Conservation (phyloP, 1,284 basidiomycete genomes). For the Porogramme epimiltina region DNA sequence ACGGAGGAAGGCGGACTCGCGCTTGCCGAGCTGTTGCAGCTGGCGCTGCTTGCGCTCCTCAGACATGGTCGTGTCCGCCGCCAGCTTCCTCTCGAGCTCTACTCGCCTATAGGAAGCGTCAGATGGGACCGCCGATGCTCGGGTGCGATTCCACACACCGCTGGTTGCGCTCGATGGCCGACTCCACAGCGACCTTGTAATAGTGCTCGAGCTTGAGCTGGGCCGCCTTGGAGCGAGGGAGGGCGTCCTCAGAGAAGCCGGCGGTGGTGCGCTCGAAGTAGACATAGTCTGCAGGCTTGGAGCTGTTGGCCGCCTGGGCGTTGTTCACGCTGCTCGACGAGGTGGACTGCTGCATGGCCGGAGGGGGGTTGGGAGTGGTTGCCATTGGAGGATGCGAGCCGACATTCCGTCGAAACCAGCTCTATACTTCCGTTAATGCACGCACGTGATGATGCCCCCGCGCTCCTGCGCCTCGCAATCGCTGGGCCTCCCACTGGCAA, state of each 20-base stretch:
- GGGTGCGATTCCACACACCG: slow-evolving; percentile 41
- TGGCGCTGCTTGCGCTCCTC: slow-evolving; percentile 91
- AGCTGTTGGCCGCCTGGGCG: slow-evolving; percentile 27
- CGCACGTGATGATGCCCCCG: slow-evolving; percentile 23
- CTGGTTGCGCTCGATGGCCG: slow-evolving; percentile 79
- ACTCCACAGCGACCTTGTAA: slow-evolving; percentile 93
- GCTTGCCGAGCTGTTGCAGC: slow-evolving; percentile 87
- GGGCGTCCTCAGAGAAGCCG: slow-evolving; percentile 85
- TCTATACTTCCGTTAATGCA: slow-evolving; percentile 19
- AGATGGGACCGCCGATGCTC: neutral
- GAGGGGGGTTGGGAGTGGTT: slow-evolving; percentile 26
- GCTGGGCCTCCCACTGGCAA: slow-evolving; percentile 5
- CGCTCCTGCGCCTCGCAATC: slow-evolving; percentile 8
- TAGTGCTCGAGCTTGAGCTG: slow-evolving; percentile 98
- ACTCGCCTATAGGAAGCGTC: slow-evolving; percentile 67
- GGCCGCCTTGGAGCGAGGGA: slow-evolving; percentile 92
- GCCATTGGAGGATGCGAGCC: slow-evolving; percentile 23
- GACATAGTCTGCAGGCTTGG: slow-evolving; percentile 77
- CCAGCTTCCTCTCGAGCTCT: slow-evolving; percentile 89
- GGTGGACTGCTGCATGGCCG: slow-evolving; percentile 28
- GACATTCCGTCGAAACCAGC: slow-evolving; percentile 17
- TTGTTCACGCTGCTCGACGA: slow-evolving; percentile 33
- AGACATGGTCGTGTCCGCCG: slow-evolving; percentile 69
- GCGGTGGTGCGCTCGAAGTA: slow-evolving; percentile 91
- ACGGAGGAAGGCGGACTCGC: slow-evolving; percentile 91